Base-by-base conservation (phyloP, 257 asterid species). In the Plectranthus barbatus region DNA sequence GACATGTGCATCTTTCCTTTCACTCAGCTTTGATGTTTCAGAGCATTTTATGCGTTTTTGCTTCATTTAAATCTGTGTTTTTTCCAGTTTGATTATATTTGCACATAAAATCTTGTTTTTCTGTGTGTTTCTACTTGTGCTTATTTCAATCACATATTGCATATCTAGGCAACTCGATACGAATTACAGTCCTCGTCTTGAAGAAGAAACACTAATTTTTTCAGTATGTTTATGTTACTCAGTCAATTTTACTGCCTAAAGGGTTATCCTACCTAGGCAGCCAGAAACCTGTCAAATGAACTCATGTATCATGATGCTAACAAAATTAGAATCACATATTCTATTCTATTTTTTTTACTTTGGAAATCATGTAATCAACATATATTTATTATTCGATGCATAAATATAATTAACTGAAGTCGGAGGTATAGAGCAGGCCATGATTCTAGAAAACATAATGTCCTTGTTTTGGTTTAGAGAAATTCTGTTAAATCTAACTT, bases 401-500 rank as follows among this genome's bases (percentile, higher is more conserved):
- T 44, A 45, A 31, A 11, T 54, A 26, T 15, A 14, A 1, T 14
- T 33, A 1, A 17, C 15, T n/a, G 52, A 29, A 50, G 37, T 60
- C 53, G 31, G 2, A 15, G 13, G 36, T 24, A 40, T 4, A 52
- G 54, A 6, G 44, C 59, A n/a, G 60, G 48, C 9, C 47, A 21
- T 53, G 56, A 20, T 55, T n/a, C 49, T 71, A 56, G 19, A 14
- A 31, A 33, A 19, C 50, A 9, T 34, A 42, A 45, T 46, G 33
- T 33, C 20, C 50, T 14, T 13, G 17, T 60, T 42, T 47, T 44
- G 31, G 60, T 33, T 60, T 61, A 11, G 29, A 15, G 60, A 34
- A 41, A 58, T 69, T 56, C 52, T 49, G 18, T 37, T 51, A 37
- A 67, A 68, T 62, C 65, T 19, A 41, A 62, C 60, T 60, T 51